These are phyloP conservation scores for Ophiostoma sp. DNA, from an alignment of 2,329 filamentous ascomycete species.

Conservation along the genomic window DNA sequence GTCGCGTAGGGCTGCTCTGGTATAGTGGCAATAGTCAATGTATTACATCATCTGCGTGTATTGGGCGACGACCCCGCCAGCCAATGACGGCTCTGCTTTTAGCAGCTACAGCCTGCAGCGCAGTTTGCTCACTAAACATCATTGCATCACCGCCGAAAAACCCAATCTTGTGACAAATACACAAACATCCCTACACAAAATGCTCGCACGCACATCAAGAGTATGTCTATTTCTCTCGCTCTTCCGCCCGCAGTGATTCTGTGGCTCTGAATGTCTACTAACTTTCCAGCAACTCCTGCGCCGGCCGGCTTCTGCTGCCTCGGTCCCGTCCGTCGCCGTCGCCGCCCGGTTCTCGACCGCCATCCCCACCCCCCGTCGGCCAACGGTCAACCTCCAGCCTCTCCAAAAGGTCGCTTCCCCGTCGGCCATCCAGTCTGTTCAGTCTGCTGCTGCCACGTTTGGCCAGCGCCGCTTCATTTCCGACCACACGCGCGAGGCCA, in stretches of 20 bases:
- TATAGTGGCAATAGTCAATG: background rate
- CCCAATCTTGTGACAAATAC: background rate
- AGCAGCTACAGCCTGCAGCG: background rate
- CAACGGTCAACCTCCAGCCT: background rate
- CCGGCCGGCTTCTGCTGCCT: conserved; percentile 11
- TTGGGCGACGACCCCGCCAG: background rate
- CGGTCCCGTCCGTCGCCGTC: conserved; percentile 8
- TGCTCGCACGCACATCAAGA: conserved; percentile 25
- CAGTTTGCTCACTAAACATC: background rate
- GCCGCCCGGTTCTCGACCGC: conserved; percentile 17
- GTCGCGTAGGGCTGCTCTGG: background rate
- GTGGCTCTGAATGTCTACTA: background rate
- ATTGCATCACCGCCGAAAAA: background rate
- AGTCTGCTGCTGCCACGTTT: background rate
- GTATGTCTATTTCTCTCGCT: background rate
- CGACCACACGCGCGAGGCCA: conserved; percentile 70
- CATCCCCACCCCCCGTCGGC: conserved; percentile 2
- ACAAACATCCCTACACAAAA: conserved; percentile 6
- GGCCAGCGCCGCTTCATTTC: conserved; percentile 48
- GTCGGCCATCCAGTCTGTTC: background rate
- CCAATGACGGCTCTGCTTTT: conserved; percentile 1
- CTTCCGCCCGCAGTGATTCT: too few species aligned
- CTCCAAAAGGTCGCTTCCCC: background rate
- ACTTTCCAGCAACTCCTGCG: conserved; percentile 21
- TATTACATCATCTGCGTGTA: conserved; percentile 2